Conservation (phyloP, 2,329 filamentous ascomycete species). For the Penicillium sp. region DNA sequence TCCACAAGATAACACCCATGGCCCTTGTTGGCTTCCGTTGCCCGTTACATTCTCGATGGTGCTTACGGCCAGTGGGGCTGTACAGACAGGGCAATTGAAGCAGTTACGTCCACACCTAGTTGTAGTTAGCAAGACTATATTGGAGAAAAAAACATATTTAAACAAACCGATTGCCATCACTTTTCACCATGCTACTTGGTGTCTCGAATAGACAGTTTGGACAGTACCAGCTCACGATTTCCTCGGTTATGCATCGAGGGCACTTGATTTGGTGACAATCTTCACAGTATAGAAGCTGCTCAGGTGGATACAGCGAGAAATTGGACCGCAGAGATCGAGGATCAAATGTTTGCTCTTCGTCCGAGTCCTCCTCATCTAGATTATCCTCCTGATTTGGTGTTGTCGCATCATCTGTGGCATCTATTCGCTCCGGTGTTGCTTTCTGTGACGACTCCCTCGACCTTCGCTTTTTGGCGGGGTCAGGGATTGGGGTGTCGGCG, state of each 20-base stretch:
- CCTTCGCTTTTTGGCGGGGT: slow-evolving; percentile 39
- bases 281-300: slow-evolving; percentile 93
- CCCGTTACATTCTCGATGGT: slow-evolving; percentile 61
- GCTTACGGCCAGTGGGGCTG: slow-evolving; percentile 74
- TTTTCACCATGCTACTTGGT: slow-evolving; percentile 86
- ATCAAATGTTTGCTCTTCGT: slow-evolving; percentile 76
- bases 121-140: neutral
- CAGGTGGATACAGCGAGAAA: slow-evolving; percentile 89
- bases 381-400: slow-evolving; percentile 9
- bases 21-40: slow-evolving; percentile 49
- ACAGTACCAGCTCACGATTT: slow-evolving; percentile 93
- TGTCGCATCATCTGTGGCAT: slow-evolving; percentile 1
- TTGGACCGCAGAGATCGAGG: slow-evolving; percentile 80
- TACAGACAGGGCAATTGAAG: slow-evolving; percentile 90
- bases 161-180: slow-evolving; percentile 86
- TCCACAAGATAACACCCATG: slow-evolving; percentile 79
- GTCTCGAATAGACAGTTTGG: slow-evolving; percentile 96
- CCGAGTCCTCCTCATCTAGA: slow-evolving; percentile 55
- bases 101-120: slow-evolving; percentile 86
- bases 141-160: neutral
- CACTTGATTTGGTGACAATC: slow-evolving; percentile 97
- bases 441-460: slow-evolving; percentile 38
- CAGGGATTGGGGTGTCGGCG: slow-evolving; percentile 49
- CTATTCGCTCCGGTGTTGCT: slow-evolving; percentile 24
- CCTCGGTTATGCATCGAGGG: slow-evolving; percentile 85